Base-by-base conservation (phyloP, 2,329 filamentous ascomycete genomes). In the Hypoxylon sp. region DNA sequence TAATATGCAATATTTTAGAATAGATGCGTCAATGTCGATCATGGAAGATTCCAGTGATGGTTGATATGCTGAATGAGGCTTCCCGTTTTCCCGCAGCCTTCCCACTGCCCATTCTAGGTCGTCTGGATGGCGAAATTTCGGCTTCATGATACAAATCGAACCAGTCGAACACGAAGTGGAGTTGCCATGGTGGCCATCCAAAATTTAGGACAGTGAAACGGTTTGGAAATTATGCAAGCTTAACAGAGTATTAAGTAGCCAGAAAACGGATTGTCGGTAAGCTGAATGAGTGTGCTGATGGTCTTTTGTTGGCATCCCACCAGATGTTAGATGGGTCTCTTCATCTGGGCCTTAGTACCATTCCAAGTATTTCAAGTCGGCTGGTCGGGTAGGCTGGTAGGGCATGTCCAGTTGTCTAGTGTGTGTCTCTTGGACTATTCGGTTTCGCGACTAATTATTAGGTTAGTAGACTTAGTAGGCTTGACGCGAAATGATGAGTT, bases 21-120 rank as follows among this genome's bases (percentile, higher is more conserved):
- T 12, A 45, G 55, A 45, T 55, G 50, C 38, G 49, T 55, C 43
- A 43, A 54, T 42, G 58, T 54, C 58, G 55, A 61, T 61, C 58
- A 59, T 49, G 48, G 58, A 59, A 57, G 43, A 46, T 59, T 61
- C 55, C 30, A 59, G 58, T 41, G 40, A 53, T 17, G 38, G 40
- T 54, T 55, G 37, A 48, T 52, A 32, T 48, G 34, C 43, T 36
- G 25, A 25, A 27, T 48, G 48, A 56, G 51, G 35, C 38, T 52
- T 54, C 27, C 34, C 38, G 49, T 40, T 21, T 46, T 57, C 40
- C 42, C 46, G 49, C 35, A 51, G 35, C 23, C 38, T 38, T 45
- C 34, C 20, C 36, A 16, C 34, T 45, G 44, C 37, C 34, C 25
- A 51, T 41, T 37, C 31, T 13, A 26, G 41, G 6, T 32, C 25